These are phyloP conservation scores for Marasmius oreades DNA, from an alignment of 1,284 basidiomycete genomes.

Conservation along the genomic window DNA sequence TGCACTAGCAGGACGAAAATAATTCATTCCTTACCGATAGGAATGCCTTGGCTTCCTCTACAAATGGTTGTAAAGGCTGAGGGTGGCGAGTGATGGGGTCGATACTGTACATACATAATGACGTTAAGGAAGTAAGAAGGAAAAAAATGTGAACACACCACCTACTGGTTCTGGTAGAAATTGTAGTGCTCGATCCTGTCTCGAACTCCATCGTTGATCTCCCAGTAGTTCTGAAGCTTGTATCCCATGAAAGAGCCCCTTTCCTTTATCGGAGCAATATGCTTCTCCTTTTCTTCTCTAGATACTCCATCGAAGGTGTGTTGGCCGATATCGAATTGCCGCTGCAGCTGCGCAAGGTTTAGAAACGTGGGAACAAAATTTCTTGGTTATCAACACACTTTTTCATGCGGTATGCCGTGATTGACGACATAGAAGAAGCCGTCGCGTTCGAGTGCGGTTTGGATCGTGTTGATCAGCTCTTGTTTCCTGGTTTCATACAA, in stretches of 20 bases:
- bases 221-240: constrained; percentile 36
- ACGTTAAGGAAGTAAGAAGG: neutral
- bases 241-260: constrained; percentile 37
- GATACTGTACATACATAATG: constrained; percentile 19
- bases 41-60: constrained; percentile 33
- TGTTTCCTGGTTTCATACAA: constrained; percentile 26
- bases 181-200: constrained; percentile 37
- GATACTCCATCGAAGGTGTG: constrained; percentile 32
- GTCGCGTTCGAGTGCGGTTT: constrained; percentile 29
- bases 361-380: neutral
- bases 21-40: constrained; percentile 17
- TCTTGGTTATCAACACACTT: constrained; percentile 16
- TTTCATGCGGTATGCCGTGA: constrained; percentile 28
- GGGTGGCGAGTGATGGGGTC: constrained; percentile 28
- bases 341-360: constrained; percentile 19
- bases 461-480: constrained; percentile 27
- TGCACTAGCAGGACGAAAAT: neutral
- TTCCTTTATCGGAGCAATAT: constrained; percentile 32
- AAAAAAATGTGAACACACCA: neutral
- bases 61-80: constrained; percentile 26
- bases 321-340: constrained; percentile 33
- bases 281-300: constrained; percentile 30
- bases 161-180: constrained; percentile 29
- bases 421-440: constrained; percentile 38
- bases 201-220: constrained; percentile 33